A percentile compares a stretch with the other conserved stretches of the same genome.
These are phyloP conservation scores for Purpureocillium lavendulum DNA, from an alignment of 2,329 filamentous ascomycete species.

Conservation along the genomic window DNA sequence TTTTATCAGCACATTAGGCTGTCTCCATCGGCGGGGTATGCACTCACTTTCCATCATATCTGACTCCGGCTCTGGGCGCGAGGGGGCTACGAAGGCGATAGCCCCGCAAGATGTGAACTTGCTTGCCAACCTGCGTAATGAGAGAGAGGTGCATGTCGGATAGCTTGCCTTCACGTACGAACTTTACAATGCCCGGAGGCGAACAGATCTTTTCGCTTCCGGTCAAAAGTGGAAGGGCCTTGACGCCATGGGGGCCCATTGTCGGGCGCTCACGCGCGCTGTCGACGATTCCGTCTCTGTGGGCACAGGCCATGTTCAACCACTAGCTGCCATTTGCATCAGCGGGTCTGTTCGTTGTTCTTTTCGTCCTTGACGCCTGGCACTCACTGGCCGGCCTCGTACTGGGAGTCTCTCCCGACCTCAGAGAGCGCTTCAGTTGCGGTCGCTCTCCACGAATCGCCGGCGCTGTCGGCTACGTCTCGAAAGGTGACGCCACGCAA, in stretches of 20 bases:
- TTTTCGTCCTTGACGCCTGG: no score
- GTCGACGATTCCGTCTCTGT: constrained; percentile 45
- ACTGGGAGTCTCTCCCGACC: constrained; percentile 30
- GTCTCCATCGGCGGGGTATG: background rate
- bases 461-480: constrained; percentile 16
- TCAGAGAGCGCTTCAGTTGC: constrained; percentile 26
- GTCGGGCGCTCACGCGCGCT: constrained; percentile 35
- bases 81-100: constrained; percentile 39
- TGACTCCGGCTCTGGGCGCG: constrained; percentile 42
- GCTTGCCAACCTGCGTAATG: constrained; percentile 38
- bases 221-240: constrained; percentile 40
- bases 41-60: constrained; percentile 51
- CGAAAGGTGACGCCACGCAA: constrained; percentile 33
- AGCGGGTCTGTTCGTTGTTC: constrained; percentile 4
- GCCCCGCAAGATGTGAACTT: constrained; percentile 45
- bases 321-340: constrained; percentile 39
- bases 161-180: constrained; percentile 33
- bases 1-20: background rate
- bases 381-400: constrained; percentile 42
- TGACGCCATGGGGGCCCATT: constrained; percentile 34
- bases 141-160: constrained; percentile 39
- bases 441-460: constrained; percentile 28
- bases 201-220: constrained; percentile 38
- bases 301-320: constrained; percentile 46
- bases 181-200: constrained; percentile 25